Evolutionary conservation across 2,329 filamentous ascomycete genomes (phyloP), one percentile per base, ranked within the genome.

Genomic region (Colletotrichum melonis): DNA sequence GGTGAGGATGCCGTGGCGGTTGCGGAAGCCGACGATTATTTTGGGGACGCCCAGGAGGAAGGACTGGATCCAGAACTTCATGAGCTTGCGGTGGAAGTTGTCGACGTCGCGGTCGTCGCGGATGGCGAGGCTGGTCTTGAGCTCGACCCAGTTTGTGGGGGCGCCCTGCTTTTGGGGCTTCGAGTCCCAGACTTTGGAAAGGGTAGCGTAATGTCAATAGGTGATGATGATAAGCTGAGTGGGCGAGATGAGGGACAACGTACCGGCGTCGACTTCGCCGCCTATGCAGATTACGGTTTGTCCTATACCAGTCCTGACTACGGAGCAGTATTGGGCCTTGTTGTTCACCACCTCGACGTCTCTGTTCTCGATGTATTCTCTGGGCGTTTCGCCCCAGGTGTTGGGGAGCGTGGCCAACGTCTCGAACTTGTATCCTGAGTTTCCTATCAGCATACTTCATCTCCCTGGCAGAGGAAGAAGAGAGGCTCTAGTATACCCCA

Each of bases 31-130:
- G 35, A 99, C 93, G 58, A 98, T 91, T 76, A 99, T 94, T 76
- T 92, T 97, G 0, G 95, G 95, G 1, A 98, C 95, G 54, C 96
- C 96, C 2, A 99, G 91, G 2, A 99, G 87, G 80, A 98, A 99
- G 0, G 94, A 97, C 82, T 98, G 97, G 16, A 96, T 94, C 97
- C 97, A 99, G 84, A 96, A 98, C 79, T 97, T 97, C 83, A 97
- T 90, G 67, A 98, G 88, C 81, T 98, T 98, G 62, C 94, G 90
- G 82, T 98, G 94, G 80, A 96, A 98, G 75, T 91, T 93, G 24
- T 92, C 83, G 79, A 91, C 87, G 78, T 97, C 94, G 59, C 90
- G 88, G 1, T 92, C 88, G 73, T 89, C 89, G 64, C 87, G 87
- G 63, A 96, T 92, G 76, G 93, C 91, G 54, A 90, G 92, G n/a